A percentile compares a stretch with the other conserved stretches of the same genome.
These are phyloP conservation scores for Suhomyces prunicola DNA, from an alignment of 805 yeast genomes.

Conservation along the genomic window DNA sequence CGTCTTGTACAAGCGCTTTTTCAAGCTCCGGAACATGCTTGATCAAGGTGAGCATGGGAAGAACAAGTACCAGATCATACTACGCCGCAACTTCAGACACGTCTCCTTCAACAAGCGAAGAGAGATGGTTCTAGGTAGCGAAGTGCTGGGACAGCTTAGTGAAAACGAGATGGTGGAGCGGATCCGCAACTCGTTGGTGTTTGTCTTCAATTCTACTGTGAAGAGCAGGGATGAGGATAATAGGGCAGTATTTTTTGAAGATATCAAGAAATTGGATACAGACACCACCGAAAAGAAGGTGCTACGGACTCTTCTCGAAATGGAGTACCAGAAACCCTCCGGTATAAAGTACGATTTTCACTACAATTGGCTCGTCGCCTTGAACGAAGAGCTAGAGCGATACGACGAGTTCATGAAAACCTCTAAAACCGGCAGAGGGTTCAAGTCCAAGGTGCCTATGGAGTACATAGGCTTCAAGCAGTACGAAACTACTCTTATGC, in stretches of 20 bases:
- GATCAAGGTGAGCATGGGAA: conserved; percentile 8
- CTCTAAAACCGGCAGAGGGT: conserved; percentile 2
- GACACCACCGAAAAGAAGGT: conserved; percentile 21
- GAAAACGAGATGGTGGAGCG: conserved; percentile 17
- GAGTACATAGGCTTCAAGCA: conserved; percentile 20
- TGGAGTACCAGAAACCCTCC: conserved; percentile 21
- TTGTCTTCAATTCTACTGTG: conserved; percentile 33
- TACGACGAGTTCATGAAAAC: conserved; percentile 4
- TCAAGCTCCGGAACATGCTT: conserved; percentile 25
- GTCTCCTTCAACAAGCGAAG: conserved; percentile 17
- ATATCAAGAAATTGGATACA: conserved; percentile 11
- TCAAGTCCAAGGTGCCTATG: conserved; percentile 5
- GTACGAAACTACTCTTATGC: conserved; percentile 24
- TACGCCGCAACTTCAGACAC: conserved; percentile 24
- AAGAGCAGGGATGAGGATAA: conserved; percentile 5
- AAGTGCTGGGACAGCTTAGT: not conserved
- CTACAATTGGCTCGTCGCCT: conserved; percentile 20
- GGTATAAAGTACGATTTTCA: conserved; percentile 23
- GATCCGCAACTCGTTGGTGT: conserved; percentile 25
- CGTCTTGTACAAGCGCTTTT: conserved; percentile 30
- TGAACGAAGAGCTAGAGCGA: conserved; percentile 6
- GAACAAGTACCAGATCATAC: conserved; percentile 16
- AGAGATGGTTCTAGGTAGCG: conserved; percentile 9
- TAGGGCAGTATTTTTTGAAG: conserved; percentile 15
- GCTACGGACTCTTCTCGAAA: conserved; percentile 20